Conservation (phyloP, 2,329 filamentous ascomycete species). For the Lasiodiplodia hormozganensis region DNA sequence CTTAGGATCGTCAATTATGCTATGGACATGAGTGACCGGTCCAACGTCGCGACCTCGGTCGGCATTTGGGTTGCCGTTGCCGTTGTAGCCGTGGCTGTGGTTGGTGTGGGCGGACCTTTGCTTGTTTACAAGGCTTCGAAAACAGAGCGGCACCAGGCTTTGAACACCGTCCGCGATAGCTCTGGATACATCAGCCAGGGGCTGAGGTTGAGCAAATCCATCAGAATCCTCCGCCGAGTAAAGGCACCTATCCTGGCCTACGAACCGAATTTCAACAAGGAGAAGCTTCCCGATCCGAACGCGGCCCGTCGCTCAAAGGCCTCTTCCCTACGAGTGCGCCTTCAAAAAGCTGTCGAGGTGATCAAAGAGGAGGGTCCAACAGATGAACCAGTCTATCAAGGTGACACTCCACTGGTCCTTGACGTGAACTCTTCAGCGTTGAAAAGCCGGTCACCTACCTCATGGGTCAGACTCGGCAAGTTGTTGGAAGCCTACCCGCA, state of each 20-base stretch:
- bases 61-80: constrained; percentile 10
- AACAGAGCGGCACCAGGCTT: not conserved
- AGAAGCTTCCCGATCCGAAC: not conserved
- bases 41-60: not conserved
- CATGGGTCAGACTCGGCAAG: not conserved
- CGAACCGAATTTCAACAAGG: not conserved
- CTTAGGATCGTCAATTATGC: not conserved
- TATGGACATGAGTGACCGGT: not conserved
- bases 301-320: not conserved
- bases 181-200: not conserved
- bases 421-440: not conserved
- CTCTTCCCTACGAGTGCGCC: not conserved
- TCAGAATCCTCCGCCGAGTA: not conserved
- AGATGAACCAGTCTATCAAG: not conserved
- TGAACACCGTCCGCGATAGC: not conserved
- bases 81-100: not conserved
- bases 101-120: not conserved
- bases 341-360: not conserved
- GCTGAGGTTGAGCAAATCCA: not conserved
- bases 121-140: not conserved
- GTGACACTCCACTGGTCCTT: not conserved
- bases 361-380: constrained; percentile 1
- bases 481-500: not conserved
- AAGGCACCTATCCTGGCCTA: constrained; percentile 1
- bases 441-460: not conserved